Base-by-base conservation (phyloP, 1,284 basidiomycete species). In the Ustilago loliicola region DNA sequence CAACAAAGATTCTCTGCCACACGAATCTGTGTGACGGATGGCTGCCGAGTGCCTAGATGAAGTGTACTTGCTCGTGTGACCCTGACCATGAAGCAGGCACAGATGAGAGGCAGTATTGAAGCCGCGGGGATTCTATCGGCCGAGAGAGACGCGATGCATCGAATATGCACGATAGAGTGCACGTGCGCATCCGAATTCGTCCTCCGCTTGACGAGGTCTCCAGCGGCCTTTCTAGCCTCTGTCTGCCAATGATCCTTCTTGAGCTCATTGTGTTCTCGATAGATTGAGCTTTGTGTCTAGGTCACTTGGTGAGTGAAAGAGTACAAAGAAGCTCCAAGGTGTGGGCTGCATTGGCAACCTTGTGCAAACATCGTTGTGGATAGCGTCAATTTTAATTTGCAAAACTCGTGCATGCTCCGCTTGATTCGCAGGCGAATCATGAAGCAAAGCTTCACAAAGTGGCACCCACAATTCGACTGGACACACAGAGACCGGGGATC, bases 81-180 rank as follows among this genome's bases (percentile, higher is more conserved):
- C 25, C 7, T 38, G 34, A 13, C 17, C 50, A 19, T 13, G n/a
- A 32, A 2, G 51, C 36, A 29, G 29, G 45, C 21, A 19, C 7
- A 11, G 45, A 15, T 21, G 1, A 30, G 27, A 36, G 29, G 23
- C 8, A 9, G 32, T 23, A 13, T 3, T 5, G 23, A 13, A 5
- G 11, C n/a, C n/a, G 19, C 25, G 17, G 48, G 32, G 2, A 27
- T 23, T 2, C 10, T 38, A 51, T 65, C 71, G 71, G 66, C 66
- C 63, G 69, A 58, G 21, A 48, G 40, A 61, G 32, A 8, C 21
- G 40, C n/a, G 42, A n/a, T 27, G 34, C 53, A 25, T 38, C 53
- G 13, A 51, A 52, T 40, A 61, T 73, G 71, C 71, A 73, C 65
- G 45, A 67, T 48, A 60, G 65, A 67, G 66, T 66, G 71, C 65